These are phyloP conservation scores for Parascedosporium putredinis DNA, from an alignment of 2,329 filamentous ascomycete genomes.

Conservation along the genomic window DNA sequence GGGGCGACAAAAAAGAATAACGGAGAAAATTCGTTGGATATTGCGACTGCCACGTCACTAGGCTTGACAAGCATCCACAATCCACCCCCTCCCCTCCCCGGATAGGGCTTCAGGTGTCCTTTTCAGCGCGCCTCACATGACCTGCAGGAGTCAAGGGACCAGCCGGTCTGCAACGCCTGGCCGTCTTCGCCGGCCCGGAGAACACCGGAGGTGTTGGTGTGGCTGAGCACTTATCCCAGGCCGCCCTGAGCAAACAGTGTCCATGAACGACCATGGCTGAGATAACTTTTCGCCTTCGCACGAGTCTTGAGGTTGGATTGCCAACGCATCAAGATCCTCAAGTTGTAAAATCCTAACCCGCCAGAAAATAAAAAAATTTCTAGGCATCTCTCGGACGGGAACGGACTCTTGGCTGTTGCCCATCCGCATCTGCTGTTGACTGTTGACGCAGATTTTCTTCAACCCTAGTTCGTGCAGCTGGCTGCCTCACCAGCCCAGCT, in stretches of 20 bases:
- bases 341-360: no score
- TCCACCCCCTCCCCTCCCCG: no score
- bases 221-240: background rate
- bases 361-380: no score
- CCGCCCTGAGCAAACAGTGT: background rate
- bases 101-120: background rate
- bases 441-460: no score
- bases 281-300: no score
- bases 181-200: background rate
- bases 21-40: background rate
- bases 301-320: background rate
- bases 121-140: background rate
- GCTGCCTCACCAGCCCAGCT: slow-evolving; percentile 1
- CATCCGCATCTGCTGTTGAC: no score
- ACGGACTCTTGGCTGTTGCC: no score
- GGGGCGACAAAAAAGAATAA: background rate
- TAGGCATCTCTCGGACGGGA: no score
- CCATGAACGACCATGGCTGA: background rate
- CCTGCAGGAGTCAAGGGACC: background rate
- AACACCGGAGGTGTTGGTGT: background rate
- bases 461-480: background rate
- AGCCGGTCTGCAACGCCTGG: no score
- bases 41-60: background rate
- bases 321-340: background rate
- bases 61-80: background rate